phyloP scores from a whole-genome alignment of 2,329 filamentous ascomycete species.

The Penicillium sp. region DNA sequence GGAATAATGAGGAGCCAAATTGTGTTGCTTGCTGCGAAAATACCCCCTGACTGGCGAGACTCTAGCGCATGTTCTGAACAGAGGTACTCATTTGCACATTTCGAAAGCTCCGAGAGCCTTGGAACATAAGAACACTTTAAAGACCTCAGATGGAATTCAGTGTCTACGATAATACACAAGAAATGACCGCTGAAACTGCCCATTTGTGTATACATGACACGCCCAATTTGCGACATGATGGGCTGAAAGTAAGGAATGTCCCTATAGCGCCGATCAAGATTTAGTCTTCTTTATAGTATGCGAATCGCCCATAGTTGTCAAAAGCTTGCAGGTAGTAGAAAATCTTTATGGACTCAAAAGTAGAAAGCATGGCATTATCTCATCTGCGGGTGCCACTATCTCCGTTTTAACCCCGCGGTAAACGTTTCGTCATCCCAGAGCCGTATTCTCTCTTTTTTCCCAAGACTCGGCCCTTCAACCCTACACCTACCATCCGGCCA shows the following conservation, averaged over 20 bases:
- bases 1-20: background rate
- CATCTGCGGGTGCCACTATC: conserved; percentile 19
- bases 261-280: background rate
- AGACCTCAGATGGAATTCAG: background rate
- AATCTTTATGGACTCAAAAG: background rate
- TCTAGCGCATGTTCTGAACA: background rate
- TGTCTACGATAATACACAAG: too few species aligned
- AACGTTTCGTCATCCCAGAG: conserved; percentile 13
- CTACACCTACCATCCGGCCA: background rate
- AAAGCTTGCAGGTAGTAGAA: background rate
- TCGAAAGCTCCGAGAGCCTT: background rate
- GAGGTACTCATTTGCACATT: background rate
- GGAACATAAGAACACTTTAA: background rate
- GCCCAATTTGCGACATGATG: background rate
- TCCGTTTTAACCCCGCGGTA: conserved; percentile 32
- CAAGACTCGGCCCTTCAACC: background rate
- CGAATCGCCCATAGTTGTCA: background rate
- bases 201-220: background rate
- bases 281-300: too few species aligned
- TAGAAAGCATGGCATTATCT: background rate
- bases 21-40: background rate
- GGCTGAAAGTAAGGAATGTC: background rate
- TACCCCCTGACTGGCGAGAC: background rate
- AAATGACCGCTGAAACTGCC: too few species aligned
- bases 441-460: background rate